Conservation (phyloP, 495 filamentous ascomycete genomes). For the Podospora anserina region DNA sequence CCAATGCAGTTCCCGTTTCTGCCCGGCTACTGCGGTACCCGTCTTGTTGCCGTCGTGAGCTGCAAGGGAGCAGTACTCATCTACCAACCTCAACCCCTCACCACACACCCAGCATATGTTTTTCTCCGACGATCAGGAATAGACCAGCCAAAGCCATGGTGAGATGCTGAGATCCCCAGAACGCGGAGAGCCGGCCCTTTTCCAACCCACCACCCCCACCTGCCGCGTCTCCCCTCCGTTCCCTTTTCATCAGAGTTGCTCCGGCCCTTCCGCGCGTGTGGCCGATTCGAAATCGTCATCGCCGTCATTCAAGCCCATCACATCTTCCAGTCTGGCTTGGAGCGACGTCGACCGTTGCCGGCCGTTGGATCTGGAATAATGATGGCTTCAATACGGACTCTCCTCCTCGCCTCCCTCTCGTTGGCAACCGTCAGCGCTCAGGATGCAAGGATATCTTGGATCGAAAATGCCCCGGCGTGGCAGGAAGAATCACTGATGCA, state of each 20-base stretch:
- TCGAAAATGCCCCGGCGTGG: constrained; percentile 31
- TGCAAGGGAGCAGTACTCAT: neutral
- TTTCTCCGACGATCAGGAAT: constrained; percentile 32
- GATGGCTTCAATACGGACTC: constrained; percentile 32
- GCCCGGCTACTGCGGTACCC: neutral
- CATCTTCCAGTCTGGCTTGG: constrained; percentile 28
- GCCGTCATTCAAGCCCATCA: neutral
- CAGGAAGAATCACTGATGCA: constrained; percentile 36
- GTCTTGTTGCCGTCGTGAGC: neutral
- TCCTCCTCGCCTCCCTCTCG: constrained; percentile 25
- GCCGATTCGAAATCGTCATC: constrained; percentile 26
- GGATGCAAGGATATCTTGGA: constrained; percentile 29
- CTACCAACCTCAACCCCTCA: constrained; percentile 1
- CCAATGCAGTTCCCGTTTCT: neutral
- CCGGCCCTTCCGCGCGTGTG: constrained; percentile 8
- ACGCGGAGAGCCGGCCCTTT: neutral
- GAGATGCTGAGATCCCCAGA: constrained; percentile 9
- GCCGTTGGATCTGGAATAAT: constrained; percentile 28
- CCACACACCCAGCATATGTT: constrained; percentile 27
- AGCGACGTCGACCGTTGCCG: constrained; percentile 45
- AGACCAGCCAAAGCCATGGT: constrained; percentile 22
- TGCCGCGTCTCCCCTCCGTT: constrained; percentile 5
- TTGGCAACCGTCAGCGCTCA: constrained; percentile 26
- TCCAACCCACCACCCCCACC: constrained; percentile 20
- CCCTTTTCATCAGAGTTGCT: constrained; percentile 12